Base-by-base conservation (phyloP, 75 land plant genomes). In the Pinus tabuliformis region DNA sequence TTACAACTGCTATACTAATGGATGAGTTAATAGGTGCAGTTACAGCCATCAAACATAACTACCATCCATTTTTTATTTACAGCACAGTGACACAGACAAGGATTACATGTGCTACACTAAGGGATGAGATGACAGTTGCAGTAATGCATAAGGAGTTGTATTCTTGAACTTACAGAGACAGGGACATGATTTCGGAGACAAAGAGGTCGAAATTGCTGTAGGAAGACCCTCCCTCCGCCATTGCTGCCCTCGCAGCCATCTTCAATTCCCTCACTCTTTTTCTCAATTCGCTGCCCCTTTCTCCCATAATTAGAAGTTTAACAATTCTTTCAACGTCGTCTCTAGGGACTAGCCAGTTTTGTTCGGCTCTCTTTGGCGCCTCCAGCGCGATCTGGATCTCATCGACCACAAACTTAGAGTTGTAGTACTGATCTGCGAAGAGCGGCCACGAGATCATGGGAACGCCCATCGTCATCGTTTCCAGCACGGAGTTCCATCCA, bases 381-480 rank as follows among this genome's bases (percentile, higher is more conserved):
- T 42, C 49, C 49, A 42, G 49, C 0, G 49, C 49, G 49, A 42
- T 42, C 49, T 42, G 6, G 6, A 42, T 42, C 49, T 42, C 49
- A 5, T 42, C 49, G 6, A 42, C 49, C 49, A 42, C 49, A 42
- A 42, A 42, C 6, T 42, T 42, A 42, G 78, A 21, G 73, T 81
- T 81, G 20, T 59, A 14, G 8, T 49, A 73, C 80, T 84, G 86
- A 63, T 84, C 86, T 13, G 80, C 76, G n/a, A 42, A 16, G 56
- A 66, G 28, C 54, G 86, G 86, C 83, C 86, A 76, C 16, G 73
- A 78, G 20, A 78, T 14, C 5, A 83, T 57, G 26, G 76, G 76
- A 57, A 78, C 77, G 58, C 84, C 84, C 9, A 15, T 3, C 77
- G 73, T 5, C 78, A 57, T 62, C 64, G 72, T 6, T 82, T 78